Evolutionary conservation across 2,329 filamentous ascomycete species (phyloP).

Genomic region (Samsoniella hepiali): DNA sequence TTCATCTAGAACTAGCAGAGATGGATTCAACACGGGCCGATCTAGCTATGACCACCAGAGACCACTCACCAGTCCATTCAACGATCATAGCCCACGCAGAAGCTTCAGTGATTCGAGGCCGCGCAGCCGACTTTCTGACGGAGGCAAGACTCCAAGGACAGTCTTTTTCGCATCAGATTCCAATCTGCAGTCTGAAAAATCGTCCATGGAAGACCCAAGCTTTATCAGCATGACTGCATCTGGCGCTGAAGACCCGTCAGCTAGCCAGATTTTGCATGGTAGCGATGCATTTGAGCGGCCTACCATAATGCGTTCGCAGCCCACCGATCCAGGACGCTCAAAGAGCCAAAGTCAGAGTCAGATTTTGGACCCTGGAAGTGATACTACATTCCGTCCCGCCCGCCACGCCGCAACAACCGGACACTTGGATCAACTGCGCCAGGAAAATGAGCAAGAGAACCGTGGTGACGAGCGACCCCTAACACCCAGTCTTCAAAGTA

Average conservation of each 20-base stretch:
- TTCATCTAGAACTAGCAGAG: slow-evolving; percentile 49
- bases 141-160: slow-evolving; percentile 36
- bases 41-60: slow-evolving; percentile 47
- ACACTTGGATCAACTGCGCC: slow-evolving; percentile 11
- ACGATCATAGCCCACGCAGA: slow-evolving; percentile 46
- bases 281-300: slow-evolving; percentile 87
- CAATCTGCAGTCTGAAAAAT: slow-evolving; percentile 58
- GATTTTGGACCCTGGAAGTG: slow-evolving; percentile 5
- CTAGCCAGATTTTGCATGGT: slow-evolving; percentile 82
- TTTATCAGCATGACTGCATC: slow-evolving; percentile 67
- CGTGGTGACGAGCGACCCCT: slow-evolving; percentile 11
- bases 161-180: slow-evolving; percentile 68
- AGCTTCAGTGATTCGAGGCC: slow-evolving; percentile 63
- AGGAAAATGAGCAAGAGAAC: slow-evolving; percentile 5
- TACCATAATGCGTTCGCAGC: slow-evolving; percentile 50
- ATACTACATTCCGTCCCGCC: not conserved
- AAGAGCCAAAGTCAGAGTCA: slow-evolving; percentile 22
- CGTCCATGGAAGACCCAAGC: slow-evolving; percentile 67
- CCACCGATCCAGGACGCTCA: slow-evolving; percentile 50
- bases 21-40: slow-evolving; percentile 47
- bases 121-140: slow-evolving; percentile 45
- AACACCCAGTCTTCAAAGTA: slow-evolving; percentile 49
- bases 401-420: slow-evolving; percentile 17
- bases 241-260: slow-evolving; percentile 74
- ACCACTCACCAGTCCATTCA: slow-evolving; percentile 38